Evolutionary conservation across 2,329 filamentous ascomycete genomes (phyloP).

Genomic region (Monilinia polystroma): DNA sequence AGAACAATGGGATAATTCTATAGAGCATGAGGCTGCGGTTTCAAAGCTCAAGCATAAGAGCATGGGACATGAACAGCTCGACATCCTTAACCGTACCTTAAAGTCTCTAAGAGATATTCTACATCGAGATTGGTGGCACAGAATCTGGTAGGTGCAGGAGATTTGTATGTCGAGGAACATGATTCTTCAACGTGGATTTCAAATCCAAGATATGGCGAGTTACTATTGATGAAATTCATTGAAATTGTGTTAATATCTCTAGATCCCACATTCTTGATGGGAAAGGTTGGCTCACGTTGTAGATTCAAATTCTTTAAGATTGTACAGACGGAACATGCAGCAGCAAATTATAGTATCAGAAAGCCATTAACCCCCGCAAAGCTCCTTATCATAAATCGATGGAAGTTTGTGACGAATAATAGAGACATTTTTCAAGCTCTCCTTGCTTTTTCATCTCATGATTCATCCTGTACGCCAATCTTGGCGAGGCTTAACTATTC

Average conservation of each 20-base stretch:
- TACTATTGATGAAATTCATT: neutral
- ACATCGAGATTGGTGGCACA: slow-evolving; percentile 42
- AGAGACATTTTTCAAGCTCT: neutral
- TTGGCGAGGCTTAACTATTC: neutral
- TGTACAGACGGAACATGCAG: neutral
- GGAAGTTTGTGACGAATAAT: neutral
- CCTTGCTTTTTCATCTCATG: neutral
- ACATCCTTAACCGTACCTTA: neutral
- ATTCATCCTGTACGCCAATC: neutral
- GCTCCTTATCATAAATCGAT: neutral
- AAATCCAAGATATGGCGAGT: neutral
- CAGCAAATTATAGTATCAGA: neutral
- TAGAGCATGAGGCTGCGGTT: neutral
- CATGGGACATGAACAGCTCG: neutral
- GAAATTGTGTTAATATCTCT: neutral
- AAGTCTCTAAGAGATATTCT: neutral
- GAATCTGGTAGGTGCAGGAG: slow-evolving; percentile 47
- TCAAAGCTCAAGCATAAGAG: neutral
- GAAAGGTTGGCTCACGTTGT: neutral
- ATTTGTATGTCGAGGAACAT: slow-evolving; percentile 42
- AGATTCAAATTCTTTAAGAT: neutral
- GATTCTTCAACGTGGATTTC: neutral
- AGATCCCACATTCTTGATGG: neutral
- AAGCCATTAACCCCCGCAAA: neutral
- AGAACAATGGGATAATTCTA: neutral